Percentiles rank a stretch among this genome's conserved stretches.
phyloP scores from a whole-genome alignment of 2,329 filamentous ascomycete species.

The Neonectria ditissima region DNA sequence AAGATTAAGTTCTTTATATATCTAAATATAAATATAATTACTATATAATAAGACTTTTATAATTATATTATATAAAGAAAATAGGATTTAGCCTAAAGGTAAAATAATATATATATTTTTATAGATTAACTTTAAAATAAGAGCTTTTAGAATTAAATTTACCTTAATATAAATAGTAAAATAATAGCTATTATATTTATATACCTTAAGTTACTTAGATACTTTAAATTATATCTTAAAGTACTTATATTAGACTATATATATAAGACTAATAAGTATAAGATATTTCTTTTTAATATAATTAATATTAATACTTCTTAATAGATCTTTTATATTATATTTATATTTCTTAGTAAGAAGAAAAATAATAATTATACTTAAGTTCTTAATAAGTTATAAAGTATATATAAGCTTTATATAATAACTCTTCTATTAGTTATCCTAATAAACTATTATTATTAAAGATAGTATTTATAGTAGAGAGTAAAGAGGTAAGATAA shows the following conservation, averaged over 20 bases:
- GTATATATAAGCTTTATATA: too few relatives aligned
- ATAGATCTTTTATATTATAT: slow-evolving; percentile 39
- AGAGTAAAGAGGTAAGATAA: too few relatives aligned
- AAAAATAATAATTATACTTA: slow-evolving; percentile 34
- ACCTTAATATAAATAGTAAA: slow-evolving; percentile 26
- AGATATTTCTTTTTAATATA: slow-evolving; percentile 41
- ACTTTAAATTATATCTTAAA: slow-evolving; percentile 36
- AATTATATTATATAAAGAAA: slow-evolving; percentile 34
- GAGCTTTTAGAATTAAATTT: slow-evolving; percentile 37
- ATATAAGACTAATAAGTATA: slow-evolving; percentile 43
- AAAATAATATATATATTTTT: slow-evolving; percentile 37
- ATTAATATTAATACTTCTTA: slow-evolving; percentile 36
- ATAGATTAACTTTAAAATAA: slow-evolving; percentile 33
- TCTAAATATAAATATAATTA: slow-evolving; percentile 22
- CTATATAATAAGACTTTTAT: slow-evolving; percentile 39
- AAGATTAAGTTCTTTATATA: slow-evolving; percentile 30
- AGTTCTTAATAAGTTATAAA: slow-evolving; percentile 33
- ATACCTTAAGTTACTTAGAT: slow-evolving; percentile 37
- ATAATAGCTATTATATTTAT: slow-evolving; percentile 40
- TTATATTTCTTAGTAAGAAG: slow-evolving; percentile 12
- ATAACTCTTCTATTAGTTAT: too few relatives aligned
- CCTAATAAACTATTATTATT: too few relatives aligned
- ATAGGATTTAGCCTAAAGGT: slow-evolving; percentile 24
- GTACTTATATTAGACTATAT: slow-evolving; percentile 38
- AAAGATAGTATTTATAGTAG: too few relatives aligned